Evolutionary conservation across 164 flowering plant genomes (phyloP), one percentile per base, ranked within the genome.

Genomic region (Nelumbo lutea): DNA sequence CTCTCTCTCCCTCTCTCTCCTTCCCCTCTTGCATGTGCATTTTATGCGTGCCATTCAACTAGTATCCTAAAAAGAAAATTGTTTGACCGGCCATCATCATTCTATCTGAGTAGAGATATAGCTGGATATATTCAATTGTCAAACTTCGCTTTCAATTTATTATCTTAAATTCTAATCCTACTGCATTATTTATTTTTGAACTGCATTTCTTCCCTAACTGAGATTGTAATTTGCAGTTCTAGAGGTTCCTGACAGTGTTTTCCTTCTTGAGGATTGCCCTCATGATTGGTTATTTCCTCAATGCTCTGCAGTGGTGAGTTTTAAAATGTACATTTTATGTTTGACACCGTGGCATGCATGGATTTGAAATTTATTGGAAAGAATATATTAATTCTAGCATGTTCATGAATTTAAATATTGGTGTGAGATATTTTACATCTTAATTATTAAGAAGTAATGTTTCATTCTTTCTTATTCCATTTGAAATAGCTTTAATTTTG

Each of bases 281-380:
- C 99, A 95, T 70, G 99, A 95, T 77, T 95, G 96, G 99, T 74
- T 95, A 71, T 95, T 95, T 80, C 99, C 97, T 75, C 97, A 82
- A 44, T 95, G 99, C 76, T 81, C 87, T 56, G 97, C 97, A 39
- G 99, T 92, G 89, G 98, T 94, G 69, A 80, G 93, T 77, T 66
- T 5, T 27, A 27, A 27, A 27, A 27, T 27, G 27, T 27, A 27
- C 27, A 27, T 27, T 27, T 27, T 27, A 27, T 27, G 27, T 27
- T 27, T 27, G 27, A 27, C 27, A 27, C 27, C 27, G 27, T 27
- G 27, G 27, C 27, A 27, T 27, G 27, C 27, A 27, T 27, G 27
- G 27, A 27, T 27, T 27, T 27, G 27, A 27, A 27, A 27, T 27
- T 59, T n/a, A 44, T 53, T 68, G 15, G 41, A 13, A 44, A 9